Base-by-base conservation (phyloP, 331 rosid species). In the Rhamnella rubrinervis region DNA sequence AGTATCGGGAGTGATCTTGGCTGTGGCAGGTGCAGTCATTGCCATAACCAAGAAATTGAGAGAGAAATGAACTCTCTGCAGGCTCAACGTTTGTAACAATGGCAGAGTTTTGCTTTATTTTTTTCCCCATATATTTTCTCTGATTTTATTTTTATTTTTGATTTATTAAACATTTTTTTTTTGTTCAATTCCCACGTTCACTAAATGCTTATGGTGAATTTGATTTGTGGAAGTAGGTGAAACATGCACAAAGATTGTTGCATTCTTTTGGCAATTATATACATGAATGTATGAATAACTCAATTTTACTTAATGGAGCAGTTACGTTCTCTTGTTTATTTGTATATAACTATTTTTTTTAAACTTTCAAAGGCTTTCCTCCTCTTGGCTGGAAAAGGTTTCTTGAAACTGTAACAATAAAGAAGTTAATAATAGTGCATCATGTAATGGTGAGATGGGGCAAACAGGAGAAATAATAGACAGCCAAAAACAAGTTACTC, bases 31-130 rank as follows among this genome's bases (percentile, higher is more conserved):
- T 49, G 88, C 81, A 1, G 80, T 82, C 55, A 73, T 83, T 44
- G 89, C 84, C 66, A 62, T 89, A 35, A 63, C 88, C 75, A 83
- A 87, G 81, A 87, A 87, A 61, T 62, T 85, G 55, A 85, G 73
- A 53, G 86, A 87, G 83, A 88, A 86, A 78, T 66, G 68, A 67
- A 60, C 44, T 14, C 19, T 5, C 19, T 5, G n/a, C 35, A 17
- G 1, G 20, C 62, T 68, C 11, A 52, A 6, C 52, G 23, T 28
- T 23, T 49, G 61, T 56, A 66, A 46, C 73, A 66, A 38, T 35
- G 65, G 59, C 31, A 72, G 66, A 71, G 13, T 31, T 71, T 71
- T 31, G 55, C 31, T 44, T 44, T 44, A 62, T 16, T 60, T n/a
- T 39, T 31, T 64, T 41, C 21, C 21, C 40, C 14, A 15, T 55